Evolutionary conservation across 2,329 filamentous ascomycete genomes (phyloP), one percentile per base, ranked within the genome.

Genomic region (Fusarium anthophilum): DNA sequence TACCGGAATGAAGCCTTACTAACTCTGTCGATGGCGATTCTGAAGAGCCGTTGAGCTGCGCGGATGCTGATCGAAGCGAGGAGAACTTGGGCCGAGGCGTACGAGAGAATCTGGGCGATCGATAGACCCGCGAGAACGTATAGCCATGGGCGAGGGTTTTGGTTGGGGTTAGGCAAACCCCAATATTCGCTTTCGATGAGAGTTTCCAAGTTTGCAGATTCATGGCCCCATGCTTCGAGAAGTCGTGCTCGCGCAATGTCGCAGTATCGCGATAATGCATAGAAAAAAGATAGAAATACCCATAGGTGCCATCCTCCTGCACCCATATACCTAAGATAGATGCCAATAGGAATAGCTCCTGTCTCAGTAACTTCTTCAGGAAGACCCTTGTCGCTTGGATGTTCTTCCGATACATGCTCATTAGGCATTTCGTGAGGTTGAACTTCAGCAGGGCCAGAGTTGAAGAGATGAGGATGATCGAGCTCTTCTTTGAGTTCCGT

Each of bases 261-360:
- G 24, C 89, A 83, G 18, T 91, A 78, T 12, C 95, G 91, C 76
- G 91, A 94, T 1, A 91, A 45, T 11, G 88, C 81, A 67, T 95
- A 90, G 18, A 91, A 84, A 3, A 89, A 39, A 7, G 96, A 84
- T 6, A 95, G 86, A 4, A 90, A 77, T 7, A 83, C 80, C 95
- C 95, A 98, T 86, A 91, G 94, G 63, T 86, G 86, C 50, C 95
- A 85, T 18, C 90, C 92, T 5, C 95, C 95, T 10, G 94, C 94
- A 81, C 91, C 93, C 83, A 97, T 91, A 75, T 97, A 98, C 72
- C 91, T 90, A 91, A 93, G 94, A 79, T 97, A 98, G 0, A 97
- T 91, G 12, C 87, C 87, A 17, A 90, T 84, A 76, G 95, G 90
- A 3, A 98, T 93, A 3, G 93, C 91, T 24, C 95, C 94, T 68